These are phyloP conservation scores for Vanderwaltozyma verrucispora DNA, from an alignment of 805 yeast genomes.

Conservation along the genomic window DNA sequence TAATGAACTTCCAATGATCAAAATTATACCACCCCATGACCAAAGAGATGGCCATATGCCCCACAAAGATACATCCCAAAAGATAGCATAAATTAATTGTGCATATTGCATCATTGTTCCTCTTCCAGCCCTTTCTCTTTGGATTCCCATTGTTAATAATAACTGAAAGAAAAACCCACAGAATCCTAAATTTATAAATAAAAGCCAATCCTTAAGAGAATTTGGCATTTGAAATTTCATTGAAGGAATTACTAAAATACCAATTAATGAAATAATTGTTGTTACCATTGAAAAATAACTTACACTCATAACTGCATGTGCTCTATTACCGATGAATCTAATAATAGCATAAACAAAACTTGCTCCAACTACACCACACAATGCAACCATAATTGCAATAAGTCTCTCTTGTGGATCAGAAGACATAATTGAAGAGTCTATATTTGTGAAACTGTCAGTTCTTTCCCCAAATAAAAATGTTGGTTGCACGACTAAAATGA, in stretches of 20 bases:
- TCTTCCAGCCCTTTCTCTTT: slow-evolving; percentile 63
- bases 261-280: slow-evolving; percentile 40
- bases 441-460: neutral
- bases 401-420: slow-evolving; percentile 41
- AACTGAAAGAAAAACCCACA: slow-evolving; percentile 79
- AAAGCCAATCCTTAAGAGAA: slow-evolving; percentile 53
- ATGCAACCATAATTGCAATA: slow-evolving; percentile 48
- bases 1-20: slow-evolving; percentile 56
- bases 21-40: slow-evolving; percentile 54
- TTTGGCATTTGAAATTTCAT: slow-evolving; percentile 50
- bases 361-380: slow-evolving; percentile 60
- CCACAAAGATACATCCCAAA: slow-evolving; percentile 66
- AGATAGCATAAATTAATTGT: slow-evolving; percentile 62
- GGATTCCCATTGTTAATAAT: slow-evolving; percentile 68
- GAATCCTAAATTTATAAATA: slow-evolving; percentile 52
- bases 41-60: slow-evolving; percentile 58
- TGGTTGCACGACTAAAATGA: slow-evolving; percentile 75
- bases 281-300: slow-evolving; percentile 59
- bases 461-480: slow-evolving; percentile 50
- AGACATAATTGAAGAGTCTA: neutral
- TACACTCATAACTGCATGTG: slow-evolving; percentile 72
- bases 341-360: slow-evolving; percentile 57
- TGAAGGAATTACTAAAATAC: slow-evolving; percentile 47
- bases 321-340: slow-evolving; percentile 61
- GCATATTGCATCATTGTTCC: slow-evolving; percentile 67